These are phyloP conservation scores for Spinacia oleracea DNA, from an alignment of 179 eudicot species.

Conservation along the genomic window DNA sequence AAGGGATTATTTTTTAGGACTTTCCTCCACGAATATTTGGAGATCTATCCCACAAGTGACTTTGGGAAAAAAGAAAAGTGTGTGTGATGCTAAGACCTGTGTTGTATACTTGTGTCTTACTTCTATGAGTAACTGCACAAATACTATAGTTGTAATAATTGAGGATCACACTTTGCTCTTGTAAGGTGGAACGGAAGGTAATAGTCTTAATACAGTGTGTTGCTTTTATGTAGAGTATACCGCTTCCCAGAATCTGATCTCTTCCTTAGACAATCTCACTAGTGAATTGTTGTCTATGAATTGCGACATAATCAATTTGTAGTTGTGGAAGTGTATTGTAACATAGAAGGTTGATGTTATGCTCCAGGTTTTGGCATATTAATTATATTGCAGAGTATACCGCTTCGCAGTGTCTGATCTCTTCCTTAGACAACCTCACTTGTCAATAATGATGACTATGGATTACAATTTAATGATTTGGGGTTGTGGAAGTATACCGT, in stretches of 20 bases:
- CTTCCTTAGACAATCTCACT: not conserved
- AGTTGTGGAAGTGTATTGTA: too few species aligned
- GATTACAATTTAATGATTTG: not conserved
- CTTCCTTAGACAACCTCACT: not conserved
- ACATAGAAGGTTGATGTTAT: too few species aligned
- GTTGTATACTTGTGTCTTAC: not conserved
- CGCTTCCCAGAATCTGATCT: not conserved
- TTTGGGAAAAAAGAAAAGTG: not conserved
- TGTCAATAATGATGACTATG: too few species aligned
- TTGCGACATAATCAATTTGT: too few species aligned
- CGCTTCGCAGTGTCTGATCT: not conserved
- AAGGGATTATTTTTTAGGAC: not conserved
- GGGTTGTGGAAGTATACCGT: not conserved
- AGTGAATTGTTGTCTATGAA: too few species aligned
- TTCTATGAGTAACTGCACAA: too few species aligned
- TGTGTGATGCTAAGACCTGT: not conserved
- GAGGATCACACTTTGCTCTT: not conserved
- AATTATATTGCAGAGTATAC: not conserved
- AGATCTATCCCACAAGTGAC: not conserved
- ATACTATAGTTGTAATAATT: not conserved
- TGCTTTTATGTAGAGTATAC: not conserved
- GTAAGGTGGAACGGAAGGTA: too few species aligned
- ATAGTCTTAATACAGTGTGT: not conserved
- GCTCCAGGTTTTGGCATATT: too few species aligned
- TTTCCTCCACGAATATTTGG: not conserved